Percentiles rank a stretch among this genome's conserved stretches.
Evolutionary conservation across 352 stramenopile species (phyloP).

Genomic region (Phytopythium helicoides): DNA sequence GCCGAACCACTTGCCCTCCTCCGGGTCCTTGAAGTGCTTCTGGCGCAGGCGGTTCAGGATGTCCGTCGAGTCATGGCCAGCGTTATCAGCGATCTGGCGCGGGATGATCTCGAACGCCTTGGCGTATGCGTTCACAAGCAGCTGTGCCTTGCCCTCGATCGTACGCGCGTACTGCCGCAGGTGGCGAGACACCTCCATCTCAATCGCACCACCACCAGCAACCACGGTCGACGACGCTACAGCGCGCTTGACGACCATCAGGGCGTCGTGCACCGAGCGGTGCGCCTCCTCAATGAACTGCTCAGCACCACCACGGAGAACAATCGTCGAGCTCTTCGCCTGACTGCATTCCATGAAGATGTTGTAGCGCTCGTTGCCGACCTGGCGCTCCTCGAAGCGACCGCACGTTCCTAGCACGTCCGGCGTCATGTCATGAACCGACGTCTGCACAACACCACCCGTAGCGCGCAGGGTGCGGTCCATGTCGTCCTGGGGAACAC

Average conservation of each 20-base stretch:
- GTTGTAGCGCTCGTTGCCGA: conserved; percentile 98
- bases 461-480: conserved; percentile 96
- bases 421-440: conserved; percentile 89
- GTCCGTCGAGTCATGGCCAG: conserved; percentile 98
- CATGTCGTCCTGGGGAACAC: conserved; percentile 97
- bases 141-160: conserved; percentile 97
- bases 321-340: conserved; percentile 95
- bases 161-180: conserved; percentile 91
- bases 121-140: conserved; percentile 95
- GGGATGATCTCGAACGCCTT: conserved; percentile 99
- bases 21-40: conserved; percentile 94
- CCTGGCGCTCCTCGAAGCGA: conserved; percentile 96
- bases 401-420: conserved; percentile 94
- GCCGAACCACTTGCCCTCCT: conserved; percentile 95
- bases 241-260: conserved; percentile 99
- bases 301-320: conserved; percentile 96
- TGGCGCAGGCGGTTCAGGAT: conserved; percentile 96
- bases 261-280: conserved; percentile 96
- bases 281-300: conserved; percentile 99
- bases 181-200: conserved; percentile 92
- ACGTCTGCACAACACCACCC: conserved; percentile 93
- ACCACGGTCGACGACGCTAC: conserved; percentile 91
- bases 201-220: conserved; percentile 90
- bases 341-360: conserved; percentile 97
- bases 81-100: conserved; percentile 97